phyloP scores from a whole-genome alignment of 2,329 filamentous ascomycete species.

The Stagonosporopsis rhizophila region DNA sequence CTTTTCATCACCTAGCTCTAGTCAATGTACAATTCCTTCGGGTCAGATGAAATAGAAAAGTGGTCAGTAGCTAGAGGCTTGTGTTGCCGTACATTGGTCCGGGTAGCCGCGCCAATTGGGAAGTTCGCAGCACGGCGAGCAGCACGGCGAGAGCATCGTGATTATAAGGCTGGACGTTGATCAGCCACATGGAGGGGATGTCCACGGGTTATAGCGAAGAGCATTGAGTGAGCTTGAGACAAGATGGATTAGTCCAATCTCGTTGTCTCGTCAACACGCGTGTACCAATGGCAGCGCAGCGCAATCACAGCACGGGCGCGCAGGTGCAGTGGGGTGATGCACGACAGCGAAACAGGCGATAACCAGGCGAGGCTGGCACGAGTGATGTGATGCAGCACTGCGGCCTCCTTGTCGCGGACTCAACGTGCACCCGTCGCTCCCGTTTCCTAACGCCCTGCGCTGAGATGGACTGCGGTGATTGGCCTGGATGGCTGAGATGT shows the following conservation, averaged over 20 bases:
- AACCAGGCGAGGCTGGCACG: slow-evolving; percentile 5
- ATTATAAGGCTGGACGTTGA: no score
- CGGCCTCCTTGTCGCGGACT: slow-evolving; percentile 18
- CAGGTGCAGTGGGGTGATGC: slow-evolving; percentile 9
- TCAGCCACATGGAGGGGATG: no score
- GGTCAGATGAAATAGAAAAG: no score
- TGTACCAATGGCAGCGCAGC: neutral
- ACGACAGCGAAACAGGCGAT: slow-evolving; percentile 6
- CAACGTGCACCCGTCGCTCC: slow-evolving; percentile 1
- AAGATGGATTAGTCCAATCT: neutral
- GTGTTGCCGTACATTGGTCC: no score
- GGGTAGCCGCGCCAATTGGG: no score
- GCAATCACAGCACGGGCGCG: neutral
- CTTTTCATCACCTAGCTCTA: no score
- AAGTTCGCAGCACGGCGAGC: no score
- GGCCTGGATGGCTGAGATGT: slow-evolving; percentile 3
- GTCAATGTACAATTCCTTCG: no score
- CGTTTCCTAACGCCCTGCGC: slow-evolving; percentile 9
- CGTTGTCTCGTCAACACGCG: neutral
- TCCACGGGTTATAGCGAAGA: no score
- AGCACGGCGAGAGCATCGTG: no score
- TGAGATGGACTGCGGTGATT: slow-evolving; percentile 1
- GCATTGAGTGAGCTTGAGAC: neutral
- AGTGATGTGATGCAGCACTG: slow-evolving; percentile 22
- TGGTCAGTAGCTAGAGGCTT: no score